These are phyloP conservation scores for Coniochaeta sp. DNA, from an alignment of 2,329 filamentous ascomycete genomes.

Conservation along the genomic window DNA sequence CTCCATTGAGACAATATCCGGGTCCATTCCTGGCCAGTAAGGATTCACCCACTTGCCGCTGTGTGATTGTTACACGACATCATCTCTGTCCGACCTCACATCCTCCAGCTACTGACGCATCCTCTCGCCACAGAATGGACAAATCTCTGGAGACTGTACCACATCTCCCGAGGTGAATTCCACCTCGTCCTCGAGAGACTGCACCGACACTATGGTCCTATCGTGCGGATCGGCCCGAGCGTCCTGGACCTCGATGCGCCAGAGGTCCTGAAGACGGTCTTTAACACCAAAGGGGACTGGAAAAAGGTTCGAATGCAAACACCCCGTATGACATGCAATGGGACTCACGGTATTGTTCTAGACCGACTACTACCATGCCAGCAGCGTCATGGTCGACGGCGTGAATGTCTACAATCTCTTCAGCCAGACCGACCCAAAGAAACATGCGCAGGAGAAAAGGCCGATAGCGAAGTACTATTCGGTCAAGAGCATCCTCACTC, in stretches of 20 bases:
- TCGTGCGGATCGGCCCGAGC: constrained; percentile 32
- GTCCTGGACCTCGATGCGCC: constrained; percentile 45
- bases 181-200: constrained; percentile 20
- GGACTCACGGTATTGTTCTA: constrained; percentile 8
- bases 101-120: background rate
- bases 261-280: constrained; percentile 34
- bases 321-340: background rate
- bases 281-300: constrained; percentile 23
- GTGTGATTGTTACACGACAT: background rate
- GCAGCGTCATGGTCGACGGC: constrained; percentile 23
- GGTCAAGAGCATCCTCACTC: constrained; percentile 13
- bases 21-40: constrained; percentile 12
- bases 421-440: constrained; percentile 21
- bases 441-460: constrained; percentile 26
- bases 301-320: constrained; percentile 12
- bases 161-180: constrained; percentile 16
- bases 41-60: background rate
- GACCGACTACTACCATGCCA: constrained; percentile 29
- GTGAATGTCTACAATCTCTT: constrained; percentile 30
- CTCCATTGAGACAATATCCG: constrained; percentile 11
- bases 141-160: constrained; percentile 25
- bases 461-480: constrained; percentile 30
- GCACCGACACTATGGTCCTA: constrained; percentile 28
- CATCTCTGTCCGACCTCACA: background rate
- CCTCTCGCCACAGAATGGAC: constrained; percentile 18